Base-by-base conservation (phyloP, 306 rosid species). In the Begonia masoniana region DNA sequence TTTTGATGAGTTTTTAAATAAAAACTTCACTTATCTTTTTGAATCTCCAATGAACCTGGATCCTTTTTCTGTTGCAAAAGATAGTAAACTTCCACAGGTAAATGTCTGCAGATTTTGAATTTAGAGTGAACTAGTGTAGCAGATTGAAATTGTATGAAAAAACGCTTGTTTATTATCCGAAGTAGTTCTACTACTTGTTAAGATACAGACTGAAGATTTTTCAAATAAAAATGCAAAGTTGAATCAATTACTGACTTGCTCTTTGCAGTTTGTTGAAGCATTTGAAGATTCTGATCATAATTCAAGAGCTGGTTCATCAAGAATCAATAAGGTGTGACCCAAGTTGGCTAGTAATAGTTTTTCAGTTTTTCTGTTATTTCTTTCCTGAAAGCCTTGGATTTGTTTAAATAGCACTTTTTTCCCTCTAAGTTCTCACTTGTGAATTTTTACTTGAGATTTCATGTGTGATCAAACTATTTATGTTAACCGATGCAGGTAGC, bases 31-130 rank as follows among this genome's bases (percentile, higher is more conserved):
- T 31, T 0, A 31, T 58, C 11, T n/a, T 15, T 26, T 41, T 23
- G 46, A 46, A 36, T 41, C 66, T 47, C 15, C 26, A 12, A 50
- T 26, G 21, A 54, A 42, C 19, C 15, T 13, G 36, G 19, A 47
- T 45, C 52, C 49, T 62, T 67, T 52, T 13, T 52, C 59, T 10
- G 47, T 23, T 43, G 73, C 39, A 49, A 59, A 46, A 56, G 15
- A 31, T 15, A 7, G 24, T 39, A 59, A 15, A 47, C 24, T 15
- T 36, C 19, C 60, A 36, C 61, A 62, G 52, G 74, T 62, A 10
- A 57, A 4, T 61, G 51, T 31, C 39, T 31, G 39, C 39, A 31
- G 39, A 31, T 31, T 31, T 31, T 31, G 39, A 31, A 31, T 31
- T 31, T 31, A 31, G 39, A 31, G 8, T 31, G 8, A 6, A 31